Conservation (phyloP, 768 basidiomycete species). For the Nidula microcarpa region DNA sequence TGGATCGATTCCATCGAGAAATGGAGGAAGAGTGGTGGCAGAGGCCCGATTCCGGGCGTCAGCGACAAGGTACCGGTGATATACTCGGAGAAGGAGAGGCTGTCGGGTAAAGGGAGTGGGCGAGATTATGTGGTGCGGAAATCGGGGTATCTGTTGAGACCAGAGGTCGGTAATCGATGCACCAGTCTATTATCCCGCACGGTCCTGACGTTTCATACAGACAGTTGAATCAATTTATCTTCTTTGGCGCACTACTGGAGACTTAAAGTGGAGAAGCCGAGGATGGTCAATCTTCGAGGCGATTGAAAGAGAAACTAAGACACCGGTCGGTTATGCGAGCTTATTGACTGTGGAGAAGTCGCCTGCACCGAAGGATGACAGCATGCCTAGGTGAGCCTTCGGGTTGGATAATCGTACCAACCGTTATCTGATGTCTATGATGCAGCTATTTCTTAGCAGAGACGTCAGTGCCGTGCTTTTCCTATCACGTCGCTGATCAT, state of each 20-base stretch:
- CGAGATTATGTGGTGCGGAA: constrained; percentile 55
- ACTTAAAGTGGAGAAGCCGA: constrained; percentile 64
- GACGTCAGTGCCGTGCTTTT: constrained; percentile 30
- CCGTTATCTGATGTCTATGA: background rate
- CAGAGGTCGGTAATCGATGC: constrained; percentile 51
- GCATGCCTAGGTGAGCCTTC: constrained; percentile 68
- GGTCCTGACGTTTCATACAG: constrained; percentile 25
- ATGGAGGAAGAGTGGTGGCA: constrained; percentile 44
- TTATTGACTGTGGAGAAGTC: constrained; percentile 43
- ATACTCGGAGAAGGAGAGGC: constrained; percentile 23
- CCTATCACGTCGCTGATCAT: background rate
- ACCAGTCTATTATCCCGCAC: background rate
- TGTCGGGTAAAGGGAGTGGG: constrained; percentile 15
- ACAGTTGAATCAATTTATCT: constrained; percentile 72
- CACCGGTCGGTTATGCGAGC: constrained; percentile 58
- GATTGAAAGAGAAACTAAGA: constrained; percentile 57
- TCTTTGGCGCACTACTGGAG: constrained; percentile 67
- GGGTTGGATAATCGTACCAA: too few relatives aligned
- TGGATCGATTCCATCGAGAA: constrained; percentile 50
- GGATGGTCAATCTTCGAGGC: constrained; percentile 72
- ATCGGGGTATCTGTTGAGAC: constrained; percentile 55
- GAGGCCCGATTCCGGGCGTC: constrained; percentile 52
- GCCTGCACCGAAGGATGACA: constrained; percentile 39
- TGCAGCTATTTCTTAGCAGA: constrained; percentile 45
- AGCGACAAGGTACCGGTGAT: constrained; percentile 37